Percentiles rank a stretch among this genome's conserved stretches.
Conservation (phyloP, 768 basidiomycete species). For the Agrocybe chaxingu region DNA sequence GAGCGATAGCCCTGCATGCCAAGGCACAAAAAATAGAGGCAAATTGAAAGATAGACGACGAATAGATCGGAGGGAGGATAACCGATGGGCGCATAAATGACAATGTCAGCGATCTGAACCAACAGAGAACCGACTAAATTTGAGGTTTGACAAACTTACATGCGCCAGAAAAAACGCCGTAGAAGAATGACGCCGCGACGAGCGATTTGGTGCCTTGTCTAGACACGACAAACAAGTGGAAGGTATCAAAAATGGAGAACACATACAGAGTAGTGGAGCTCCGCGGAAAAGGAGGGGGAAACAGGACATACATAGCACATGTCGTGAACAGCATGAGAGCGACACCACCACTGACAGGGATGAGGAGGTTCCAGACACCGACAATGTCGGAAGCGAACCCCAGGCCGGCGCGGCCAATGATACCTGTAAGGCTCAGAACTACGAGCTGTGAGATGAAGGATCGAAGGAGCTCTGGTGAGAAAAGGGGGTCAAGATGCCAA, state of each 20-base stretch:
- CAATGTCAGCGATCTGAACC: too few relatives aligned
- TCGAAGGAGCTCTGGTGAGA: conserved; percentile 11
- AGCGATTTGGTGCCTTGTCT: conserved; percentile 34
- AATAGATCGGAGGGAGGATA: too few relatives aligned
- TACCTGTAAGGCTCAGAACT: conserved; percentile 30
- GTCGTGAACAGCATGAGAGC: conserved; percentile 40
- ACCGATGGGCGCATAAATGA: too few relatives aligned
- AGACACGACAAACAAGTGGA: neutral
- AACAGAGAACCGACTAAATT: neutral
- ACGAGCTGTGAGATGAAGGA: conserved; percentile 26
- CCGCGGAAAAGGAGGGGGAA: neutral
- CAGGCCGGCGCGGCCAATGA: conserved; percentile 31
- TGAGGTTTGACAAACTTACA: conserved; percentile 24
- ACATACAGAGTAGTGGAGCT: neutral
- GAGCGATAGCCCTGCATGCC: conserved; percentile 14
- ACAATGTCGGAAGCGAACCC: conserved; percentile 33
- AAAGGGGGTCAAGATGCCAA: neutral
- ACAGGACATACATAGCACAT: conserved; percentile 28
- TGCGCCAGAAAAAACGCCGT: conserved; percentile 47
- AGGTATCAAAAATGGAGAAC: neutral
- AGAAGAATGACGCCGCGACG: conserved; percentile 38
- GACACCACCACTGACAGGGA: conserved; percentile 29
- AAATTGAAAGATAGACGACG: neutral
- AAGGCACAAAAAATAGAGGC: neutral
- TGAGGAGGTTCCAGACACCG: conserved; percentile 35